phyloP scores from a whole-genome alignment of 441 rosid genomes.

The Viola pubescens region DNA sequence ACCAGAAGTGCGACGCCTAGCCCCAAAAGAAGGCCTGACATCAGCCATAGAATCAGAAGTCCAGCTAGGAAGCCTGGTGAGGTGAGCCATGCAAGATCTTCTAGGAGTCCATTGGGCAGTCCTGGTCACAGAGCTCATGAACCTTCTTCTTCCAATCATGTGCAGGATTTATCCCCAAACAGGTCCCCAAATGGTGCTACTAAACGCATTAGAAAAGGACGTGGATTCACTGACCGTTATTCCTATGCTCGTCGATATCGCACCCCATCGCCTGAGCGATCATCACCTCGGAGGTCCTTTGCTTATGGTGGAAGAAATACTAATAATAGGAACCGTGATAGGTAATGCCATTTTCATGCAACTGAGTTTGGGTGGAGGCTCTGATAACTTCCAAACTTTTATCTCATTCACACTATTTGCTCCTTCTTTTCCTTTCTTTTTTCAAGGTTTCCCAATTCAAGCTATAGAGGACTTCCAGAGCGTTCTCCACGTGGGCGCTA shows the following conservation, averaged over 20 bases:
- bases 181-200: conserved; percentile 58
- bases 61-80: conserved; percentile 32
- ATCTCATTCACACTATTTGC: too few relatives aligned
- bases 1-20: conserved; percentile 45
- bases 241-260: conserved; percentile 91
- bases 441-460: conserved; percentile 41
- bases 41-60: conserved; percentile 35
- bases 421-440: neutral
- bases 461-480: conserved; percentile 45
- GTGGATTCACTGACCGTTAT: conserved; percentile 92
- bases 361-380: conserved; percentile 1
- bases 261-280: conserved; percentile 86
- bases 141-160: conserved; percentile 30
- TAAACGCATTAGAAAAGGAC: conserved; percentile 90
- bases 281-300: conserved; percentile 38
- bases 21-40: conserved; percentile 36
- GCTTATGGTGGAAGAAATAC: conserved; percentile 54
- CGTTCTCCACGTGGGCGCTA: conserved; percentile 44
- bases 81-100: conserved; percentile 26
- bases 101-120: conserved; percentile 29
- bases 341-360: conserved; percentile 37
- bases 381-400: neutral
- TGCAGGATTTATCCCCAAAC: conserved; percentile 29
- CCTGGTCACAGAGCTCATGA: conserved; percentile 30
- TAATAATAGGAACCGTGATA: conserved; percentile 59